Conservation (phyloP, 768 basidiomycete genomes). For the Suillus placidus region DNA sequence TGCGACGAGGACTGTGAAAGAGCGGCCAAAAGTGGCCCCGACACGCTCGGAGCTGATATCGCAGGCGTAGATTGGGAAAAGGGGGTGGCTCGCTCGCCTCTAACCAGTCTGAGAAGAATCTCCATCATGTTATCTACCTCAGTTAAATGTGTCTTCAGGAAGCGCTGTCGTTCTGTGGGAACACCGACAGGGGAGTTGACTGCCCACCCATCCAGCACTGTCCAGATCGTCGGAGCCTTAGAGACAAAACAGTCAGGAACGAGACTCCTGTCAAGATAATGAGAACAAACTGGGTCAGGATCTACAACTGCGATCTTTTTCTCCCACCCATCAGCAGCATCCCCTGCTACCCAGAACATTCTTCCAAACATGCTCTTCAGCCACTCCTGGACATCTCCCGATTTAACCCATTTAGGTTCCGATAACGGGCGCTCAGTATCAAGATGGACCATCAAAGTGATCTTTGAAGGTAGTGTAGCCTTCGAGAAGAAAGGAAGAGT, state of each 20-base stretch:
- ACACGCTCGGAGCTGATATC: conserved; percentile 62
- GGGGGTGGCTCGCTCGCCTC: conserved; percentile 80
- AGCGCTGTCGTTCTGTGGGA: conserved; percentile 78
- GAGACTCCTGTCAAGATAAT: conserved; percentile 7
- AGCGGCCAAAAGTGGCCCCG: conserved; percentile 72
- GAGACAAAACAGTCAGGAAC: conserved; percentile 10
- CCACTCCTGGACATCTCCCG: conserved; percentile 95
- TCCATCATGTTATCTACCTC: conserved; percentile 90
- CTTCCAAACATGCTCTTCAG: conserved; percentile 83
- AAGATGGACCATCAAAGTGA: conserved; percentile 75
- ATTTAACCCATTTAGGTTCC: conserved; percentile 96
- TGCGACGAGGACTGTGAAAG: conserved; percentile 78
- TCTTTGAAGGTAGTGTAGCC: conserved; percentile 50
- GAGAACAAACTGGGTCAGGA: conserved; percentile 84
- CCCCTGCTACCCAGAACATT: conserved; percentile 85
- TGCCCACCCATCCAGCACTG: conserved; percentile 89
- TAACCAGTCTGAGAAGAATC: conserved; percentile 87
- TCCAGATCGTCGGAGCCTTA: conserved; percentile 90
- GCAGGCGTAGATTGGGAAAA: conserved; percentile 65
- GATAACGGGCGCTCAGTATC: conserved; percentile 89
- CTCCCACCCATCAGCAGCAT: conserved; percentile 90
- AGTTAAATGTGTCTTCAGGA: conserved; percentile 85
- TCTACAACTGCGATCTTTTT: conserved; percentile 90
- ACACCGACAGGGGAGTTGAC: conserved; percentile 79
- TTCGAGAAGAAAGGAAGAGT: conserved; percentile 77